phyloP scores from a whole-genome alignment of 2,329 filamentous ascomycete genomes.

The Fusarium heterosporum region DNA sequence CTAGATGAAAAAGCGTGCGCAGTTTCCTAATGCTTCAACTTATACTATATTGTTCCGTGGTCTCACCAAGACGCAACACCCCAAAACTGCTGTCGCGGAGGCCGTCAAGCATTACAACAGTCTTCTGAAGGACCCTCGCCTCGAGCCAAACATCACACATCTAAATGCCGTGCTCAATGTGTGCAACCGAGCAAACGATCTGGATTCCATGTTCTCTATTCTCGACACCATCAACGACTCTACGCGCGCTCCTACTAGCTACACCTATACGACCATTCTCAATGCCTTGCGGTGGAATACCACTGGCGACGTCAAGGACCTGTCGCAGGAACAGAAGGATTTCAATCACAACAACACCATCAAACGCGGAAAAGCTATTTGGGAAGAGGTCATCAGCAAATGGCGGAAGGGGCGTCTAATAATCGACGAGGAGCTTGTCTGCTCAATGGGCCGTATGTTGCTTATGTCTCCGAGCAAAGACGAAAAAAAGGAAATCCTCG shows the following conservation, averaged over 20 bases:
- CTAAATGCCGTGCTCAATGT: constrained; percentile 89
- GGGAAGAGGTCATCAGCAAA: constrained; percentile 81
- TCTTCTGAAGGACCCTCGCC: constrained; percentile 71
- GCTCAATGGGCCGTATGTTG: constrained; percentile 84
- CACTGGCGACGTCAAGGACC: constrained; percentile 42
- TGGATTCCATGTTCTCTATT: constrained; percentile 84
- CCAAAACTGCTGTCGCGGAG: constrained; percentile 70
- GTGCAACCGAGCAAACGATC: constrained; percentile 78
- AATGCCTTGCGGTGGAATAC: constrained; percentile 72
- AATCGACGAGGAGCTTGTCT: constrained; percentile 83
- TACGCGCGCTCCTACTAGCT: constrained; percentile 70
- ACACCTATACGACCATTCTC: constrained; percentile 85
- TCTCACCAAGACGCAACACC: constrained; percentile 70
- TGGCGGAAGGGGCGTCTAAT: constrained; percentile 78
- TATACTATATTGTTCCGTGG: constrained; percentile 87
- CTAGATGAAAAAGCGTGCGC: constrained; percentile 93
- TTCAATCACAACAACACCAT: constrained; percentile 62
- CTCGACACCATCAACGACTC: constrained; percentile 77
- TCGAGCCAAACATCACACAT: constrained; percentile 82
- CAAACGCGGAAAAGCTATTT: constrained; percentile 77
- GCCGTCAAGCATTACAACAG: constrained; percentile 82
- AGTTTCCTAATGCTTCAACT: constrained; percentile 83
- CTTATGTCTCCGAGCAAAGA: constrained; percentile 67
- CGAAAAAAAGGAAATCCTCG: constrained; percentile 78
- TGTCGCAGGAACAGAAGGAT: constrained; percentile 49